These are phyloP conservation scores for Plasmopara halstedii DNA, from an alignment of 352 stramenopile species.

Conservation along the genomic window DNA sequence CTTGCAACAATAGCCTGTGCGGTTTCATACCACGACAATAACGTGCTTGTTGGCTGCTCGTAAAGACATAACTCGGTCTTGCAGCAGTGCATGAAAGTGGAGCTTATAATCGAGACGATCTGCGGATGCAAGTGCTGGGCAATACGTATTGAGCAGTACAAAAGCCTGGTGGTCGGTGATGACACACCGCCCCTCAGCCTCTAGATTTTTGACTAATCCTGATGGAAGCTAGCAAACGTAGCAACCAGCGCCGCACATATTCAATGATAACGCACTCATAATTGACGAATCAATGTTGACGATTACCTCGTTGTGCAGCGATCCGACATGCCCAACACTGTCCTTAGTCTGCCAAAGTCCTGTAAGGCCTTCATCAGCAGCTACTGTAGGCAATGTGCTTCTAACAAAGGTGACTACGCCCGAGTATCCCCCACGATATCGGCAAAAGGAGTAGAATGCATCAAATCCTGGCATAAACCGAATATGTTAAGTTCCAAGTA, in stretches of 20 bases:
- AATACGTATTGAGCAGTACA: conserved; percentile 87
- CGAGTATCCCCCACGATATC: conserved; percentile 59
- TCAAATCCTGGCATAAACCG: conserved; percentile 44
- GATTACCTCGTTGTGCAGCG: conserved; percentile 37
- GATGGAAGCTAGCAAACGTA: conserved; percentile 30
- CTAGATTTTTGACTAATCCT: conserved; percentile 50
- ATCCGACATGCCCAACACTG: conserved; percentile 45
- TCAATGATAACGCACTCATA: not conserved
- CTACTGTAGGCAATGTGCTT: conserved; percentile 35
- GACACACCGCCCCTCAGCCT: conserved; percentile 76
- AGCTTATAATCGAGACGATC: conserved; percentile 85
- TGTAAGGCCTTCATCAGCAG: conserved; percentile 68
- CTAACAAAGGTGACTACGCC: conserved; percentile 73
- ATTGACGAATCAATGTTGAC: not conserved
- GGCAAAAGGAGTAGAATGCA: conserved; percentile 80
- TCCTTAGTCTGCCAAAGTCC: conserved; percentile 51
- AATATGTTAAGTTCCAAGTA: conserved; percentile 4
- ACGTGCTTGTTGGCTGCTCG: conserved; percentile 44
- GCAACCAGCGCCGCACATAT: not conserved
- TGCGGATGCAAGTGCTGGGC: conserved; percentile 52
- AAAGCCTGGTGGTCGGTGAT: conserved; percentile 86
- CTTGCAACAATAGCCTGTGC: not conserved
- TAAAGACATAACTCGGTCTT: conserved; percentile 49
- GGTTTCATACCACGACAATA: conserved; percentile 46
- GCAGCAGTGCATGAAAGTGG: conserved; percentile 65